Conservation (phyloP, 768 basidiomycete species). For the Rubroboletus satanas region DNA sequence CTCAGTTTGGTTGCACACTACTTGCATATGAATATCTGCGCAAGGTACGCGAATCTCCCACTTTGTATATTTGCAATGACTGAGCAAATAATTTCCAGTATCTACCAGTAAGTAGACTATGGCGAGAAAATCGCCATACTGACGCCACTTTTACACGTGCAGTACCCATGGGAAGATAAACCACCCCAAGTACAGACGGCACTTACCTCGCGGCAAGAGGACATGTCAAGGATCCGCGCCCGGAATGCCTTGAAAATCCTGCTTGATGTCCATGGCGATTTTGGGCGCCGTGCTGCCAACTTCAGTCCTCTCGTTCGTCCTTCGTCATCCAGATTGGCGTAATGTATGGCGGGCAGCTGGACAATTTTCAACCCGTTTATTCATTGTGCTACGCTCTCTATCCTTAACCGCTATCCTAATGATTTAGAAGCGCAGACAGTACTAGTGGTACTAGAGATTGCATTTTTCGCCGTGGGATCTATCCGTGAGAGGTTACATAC, state of each 20-base stretch:
- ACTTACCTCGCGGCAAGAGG: conserved; percentile 69
- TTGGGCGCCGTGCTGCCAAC: conserved; percentile 56
- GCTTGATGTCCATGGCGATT: conserved; percentile 87
- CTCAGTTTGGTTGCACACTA: conserved; percentile 92
- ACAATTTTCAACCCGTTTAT: background rate
- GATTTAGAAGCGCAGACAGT: conserved; percentile 8
- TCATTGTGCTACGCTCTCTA: background rate
- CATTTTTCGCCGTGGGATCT: conserved; percentile 1
- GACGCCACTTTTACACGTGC: conserved; percentile 8
- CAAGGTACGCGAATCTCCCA: conserved; percentile 41
- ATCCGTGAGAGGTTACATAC: conserved; percentile 4
- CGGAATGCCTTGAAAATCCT: conserved; percentile 93
- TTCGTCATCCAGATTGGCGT: conserved; percentile 19
- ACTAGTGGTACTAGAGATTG: conserved; percentile 5
- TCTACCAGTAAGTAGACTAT: conserved; percentile 27
- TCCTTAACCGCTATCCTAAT: conserved; percentile 21
- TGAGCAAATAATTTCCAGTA: conserved; percentile 20
- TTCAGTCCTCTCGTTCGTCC: conserved; percentile 25
- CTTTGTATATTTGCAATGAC: background rate
- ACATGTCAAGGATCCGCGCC: conserved; percentile 85
- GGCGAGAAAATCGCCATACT: conserved; percentile 1
- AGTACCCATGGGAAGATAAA: conserved; percentile 82
- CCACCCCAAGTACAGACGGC: conserved; percentile 65
- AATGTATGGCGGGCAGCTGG: conserved; percentile 2
- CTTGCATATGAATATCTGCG: conserved; percentile 76